Conservation (phyloP, 805 yeast genomes). For the Cyberlindnera maclurae region DNA sequence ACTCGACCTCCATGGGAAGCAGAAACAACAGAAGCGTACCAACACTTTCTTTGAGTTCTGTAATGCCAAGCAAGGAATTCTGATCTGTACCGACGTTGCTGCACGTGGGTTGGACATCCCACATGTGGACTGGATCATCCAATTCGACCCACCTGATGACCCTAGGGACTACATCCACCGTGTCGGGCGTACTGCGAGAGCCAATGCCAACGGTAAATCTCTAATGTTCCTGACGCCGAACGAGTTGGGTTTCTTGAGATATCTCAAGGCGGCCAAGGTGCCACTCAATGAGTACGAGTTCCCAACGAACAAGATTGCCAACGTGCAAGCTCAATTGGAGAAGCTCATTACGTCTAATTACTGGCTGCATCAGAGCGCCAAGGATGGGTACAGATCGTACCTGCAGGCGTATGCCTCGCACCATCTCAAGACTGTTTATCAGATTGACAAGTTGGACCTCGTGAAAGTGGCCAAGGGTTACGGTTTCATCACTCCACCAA, state of each 20-base stretch:
- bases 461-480: slow-evolving; percentile 93
- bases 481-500: slow-evolving; percentile 94
- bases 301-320: slow-evolving; percentile 90
- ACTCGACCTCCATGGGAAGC: slow-evolving; percentile 93
- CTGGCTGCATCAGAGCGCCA: slow-evolving; percentile 91
- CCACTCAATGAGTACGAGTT: slow-evolving; percentile 97
- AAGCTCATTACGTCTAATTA: slow-evolving; percentile 87
- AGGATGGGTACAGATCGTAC: slow-evolving; percentile 95
- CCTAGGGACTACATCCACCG: slow-evolving; percentile 98
- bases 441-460: slow-evolving; percentile 89
- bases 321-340: slow-evolving; percentile 89
- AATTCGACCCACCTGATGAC: slow-evolving; percentile 99
- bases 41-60: slow-evolving; percentile 97
- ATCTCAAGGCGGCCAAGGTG: slow-evolving; percentile 93
- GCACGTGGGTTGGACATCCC: slow-evolving; percentile 99
- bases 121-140: slow-evolving; percentile 97
- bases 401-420: slow-evolving; percentile 97
- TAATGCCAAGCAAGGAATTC: slow-evolving; percentile 89
- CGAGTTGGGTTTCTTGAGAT: slow-evolving; percentile 90
- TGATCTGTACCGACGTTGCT: slow-evolving; percentile 96
- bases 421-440: slow-evolving; percentile 92
- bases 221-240: slow-evolving; percentile 92
- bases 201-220: slow-evolving; percentile 84
- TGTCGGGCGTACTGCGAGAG: slow-evolving; percentile 98
- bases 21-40: slow-evolving; percentile 97